These are phyloP conservation scores for Pirum gemmata DNA, from an alignment of 78 protist species.

Conservation along the genomic window DNA sequence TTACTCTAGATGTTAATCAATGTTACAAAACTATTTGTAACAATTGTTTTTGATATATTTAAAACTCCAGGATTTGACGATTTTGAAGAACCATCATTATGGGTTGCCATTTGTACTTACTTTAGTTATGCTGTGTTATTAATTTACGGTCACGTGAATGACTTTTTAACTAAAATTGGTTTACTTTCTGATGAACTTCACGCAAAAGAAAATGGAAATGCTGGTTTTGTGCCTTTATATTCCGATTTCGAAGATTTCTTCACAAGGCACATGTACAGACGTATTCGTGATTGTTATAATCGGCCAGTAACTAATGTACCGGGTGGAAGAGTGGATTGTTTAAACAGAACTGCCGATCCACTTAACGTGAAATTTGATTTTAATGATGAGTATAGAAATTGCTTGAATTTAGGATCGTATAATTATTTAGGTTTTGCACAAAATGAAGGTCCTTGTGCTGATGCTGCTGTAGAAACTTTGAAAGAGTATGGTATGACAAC, in stretches of 20 bases:
- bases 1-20: too few relatives aligned
- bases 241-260: slow-evolving; percentile 82
- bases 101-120: slow-evolving; percentile 17
- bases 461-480: slow-evolving; percentile 45
- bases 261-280: slow-evolving; percentile 70
- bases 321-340: slow-evolving; percentile 68
- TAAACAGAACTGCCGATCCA: slow-evolving; percentile 58
- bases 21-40: too few relatives aligned
- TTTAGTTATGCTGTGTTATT: slow-evolving; percentile 32
- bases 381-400: not conserved
- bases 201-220: too few relatives aligned
- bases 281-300: slow-evolving; percentile 83
- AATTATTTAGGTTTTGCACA: slow-evolving; percentile 96
- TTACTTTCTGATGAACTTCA: too few relatives aligned
- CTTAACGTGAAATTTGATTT: slow-evolving; percentile 43
- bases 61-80: too few relatives aligned
- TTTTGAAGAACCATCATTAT: slow-evolving; percentile 41
- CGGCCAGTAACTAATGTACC: slow-evolving; percentile 79
- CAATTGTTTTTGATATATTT: too few relatives aligned
- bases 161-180: too few relatives aligned
- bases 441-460: slow-evolving; percentile 61
- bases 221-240: slow-evolving; percentile 78
- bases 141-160: slow-evolving; percentile 43
- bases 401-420: slow-evolving; percentile 87
- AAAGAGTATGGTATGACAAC: slow-evolving; percentile 48